Percentiles rank a stretch among this genome's conserved stretches.
Conservation (phyloP, 805 yeast species). For the Wickerhamiella parazyma region DNA sequence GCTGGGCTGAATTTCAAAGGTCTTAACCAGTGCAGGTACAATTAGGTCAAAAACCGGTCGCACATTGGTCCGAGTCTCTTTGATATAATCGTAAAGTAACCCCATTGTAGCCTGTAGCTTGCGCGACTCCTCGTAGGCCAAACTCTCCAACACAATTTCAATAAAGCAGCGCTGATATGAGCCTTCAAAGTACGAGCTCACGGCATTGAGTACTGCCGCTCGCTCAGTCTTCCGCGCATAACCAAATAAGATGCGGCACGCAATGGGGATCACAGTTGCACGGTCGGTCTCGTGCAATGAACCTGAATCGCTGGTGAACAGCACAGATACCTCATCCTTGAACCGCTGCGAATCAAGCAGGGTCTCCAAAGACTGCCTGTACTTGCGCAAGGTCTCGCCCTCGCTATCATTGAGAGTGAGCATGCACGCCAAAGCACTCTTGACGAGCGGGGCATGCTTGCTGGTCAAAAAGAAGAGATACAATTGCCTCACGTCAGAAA, state of each 20-base stretch:
- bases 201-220: conserved; percentile 26
- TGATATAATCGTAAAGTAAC: conserved; percentile 41
- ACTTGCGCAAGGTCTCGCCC: conserved; percentile 36
- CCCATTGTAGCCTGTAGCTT: conserved; percentile 45
- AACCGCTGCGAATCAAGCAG: conserved; percentile 71
- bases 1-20: conserved; percentile 28
- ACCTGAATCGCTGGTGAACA: conserved; percentile 29
- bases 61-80: conserved; percentile 45
- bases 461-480: conserved; percentile 47
- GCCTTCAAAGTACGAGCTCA: conserved; percentile 25
- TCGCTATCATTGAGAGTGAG: conserved; percentile 47
- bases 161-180: conserved; percentile 46
- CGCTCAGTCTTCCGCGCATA: conserved; percentile 72
- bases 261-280: conserved; percentile 48
- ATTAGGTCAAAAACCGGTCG: conserved; percentile 36
- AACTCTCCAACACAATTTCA: conserved; percentile 42
- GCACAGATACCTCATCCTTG: conserved; percentile 66
- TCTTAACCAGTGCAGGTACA: conserved; percentile 43
- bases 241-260: conserved; percentile 72
- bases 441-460: conserved; percentile 50
- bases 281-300: conserved; percentile 51
- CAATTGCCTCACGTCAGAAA: conserved; percentile 40
- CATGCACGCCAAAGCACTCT: conserved; percentile 54
- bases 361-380: conserved; percentile 57
- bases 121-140: conserved; percentile 26